A percentile compares a stretch with the other conserved stretches of the same genome.
Conservation (phyloP, 2,329 filamentous ascomycete genomes). For the Trichoderma koningiopsis region DNA sequence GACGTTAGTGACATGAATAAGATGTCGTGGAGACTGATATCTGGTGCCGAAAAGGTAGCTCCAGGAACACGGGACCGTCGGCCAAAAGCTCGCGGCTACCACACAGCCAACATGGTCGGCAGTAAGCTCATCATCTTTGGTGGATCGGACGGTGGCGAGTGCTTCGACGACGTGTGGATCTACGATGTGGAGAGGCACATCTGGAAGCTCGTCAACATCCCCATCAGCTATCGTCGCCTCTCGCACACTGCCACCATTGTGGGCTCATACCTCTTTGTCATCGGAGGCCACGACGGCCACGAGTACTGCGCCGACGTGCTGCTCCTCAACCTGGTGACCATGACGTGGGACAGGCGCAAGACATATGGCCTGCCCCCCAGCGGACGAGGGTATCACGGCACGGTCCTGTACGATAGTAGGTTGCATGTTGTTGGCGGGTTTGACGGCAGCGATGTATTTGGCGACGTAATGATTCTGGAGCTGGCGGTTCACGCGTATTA, state of each 20-base stretch:
- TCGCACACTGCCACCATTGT: constrained; percentile 71
- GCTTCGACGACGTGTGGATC: constrained; percentile 73
- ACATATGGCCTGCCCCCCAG: constrained; percentile 65
- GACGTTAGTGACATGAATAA: constrained; percentile 67
- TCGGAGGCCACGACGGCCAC: constrained; percentile 69
- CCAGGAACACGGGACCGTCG: constrained; percentile 42
- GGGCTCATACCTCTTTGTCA: constrained; percentile 69
- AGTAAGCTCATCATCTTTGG: constrained; percentile 72
- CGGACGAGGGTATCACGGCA: constrained; percentile 67
- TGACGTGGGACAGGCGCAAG: constrained; percentile 70
- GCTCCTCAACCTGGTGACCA: constrained; percentile 69
- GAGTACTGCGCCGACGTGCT: constrained; percentile 71
- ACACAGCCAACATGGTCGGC: constrained; percentile 73
- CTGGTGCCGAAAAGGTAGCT: constrained; percentile 45
- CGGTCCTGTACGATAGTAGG: constrained; percentile 66
- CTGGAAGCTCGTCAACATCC: constrained; percentile 63
- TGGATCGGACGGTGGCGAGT: constrained; percentile 70
- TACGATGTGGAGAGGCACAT: constrained; percentile 65
- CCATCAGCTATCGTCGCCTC: constrained; percentile 63
- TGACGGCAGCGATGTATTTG: constrained; percentile 68
- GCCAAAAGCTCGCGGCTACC: constrained; percentile 68
- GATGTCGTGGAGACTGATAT: constrained; percentile 70
- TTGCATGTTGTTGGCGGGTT: constrained; percentile 68
- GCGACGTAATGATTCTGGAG: constrained; percentile 68
- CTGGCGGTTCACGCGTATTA: constrained; percentile 72